Percentiles rank a stretch among this genome's conserved stretches.
Evolutionary conservation across 108 stramenopile species (phyloP).

Genomic region (Mediolabrus comicus): DNA sequence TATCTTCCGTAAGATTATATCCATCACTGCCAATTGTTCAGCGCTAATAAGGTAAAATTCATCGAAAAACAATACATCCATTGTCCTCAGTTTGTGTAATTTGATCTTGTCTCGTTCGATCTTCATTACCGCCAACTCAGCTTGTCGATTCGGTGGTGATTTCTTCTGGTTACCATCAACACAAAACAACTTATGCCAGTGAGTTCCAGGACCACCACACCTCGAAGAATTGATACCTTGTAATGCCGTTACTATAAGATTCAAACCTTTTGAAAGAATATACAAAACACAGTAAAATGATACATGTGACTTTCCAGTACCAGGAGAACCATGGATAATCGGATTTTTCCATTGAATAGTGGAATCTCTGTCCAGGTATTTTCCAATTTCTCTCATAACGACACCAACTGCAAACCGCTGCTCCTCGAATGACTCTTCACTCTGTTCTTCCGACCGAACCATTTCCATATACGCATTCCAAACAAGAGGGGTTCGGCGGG

Average conservation of each 20-base stretch:
- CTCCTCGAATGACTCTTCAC: background rate
- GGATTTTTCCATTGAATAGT: background rate
- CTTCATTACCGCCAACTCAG: too few relatives aligned
- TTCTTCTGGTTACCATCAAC: background rate
- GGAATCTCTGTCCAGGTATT: background rate
- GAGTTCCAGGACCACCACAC: background rate
- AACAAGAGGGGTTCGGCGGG: background rate
- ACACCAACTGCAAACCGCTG: background rate
- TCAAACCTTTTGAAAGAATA: slow-evolving; percentile 8
- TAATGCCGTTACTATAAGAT: slow-evolving; percentile 5
- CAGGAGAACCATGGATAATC: slow-evolving; percentile 11
- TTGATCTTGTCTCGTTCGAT: too few relatives aligned
- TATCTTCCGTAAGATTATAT: too few relatives aligned
- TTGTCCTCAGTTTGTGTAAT: too few relatives aligned
- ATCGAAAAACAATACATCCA: too few relatives aligned
- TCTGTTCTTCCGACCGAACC: background rate
- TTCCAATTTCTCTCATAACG: background rate
- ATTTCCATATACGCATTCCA: background rate
- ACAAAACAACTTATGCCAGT: too few relatives aligned
- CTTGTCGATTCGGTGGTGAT: too few relatives aligned
- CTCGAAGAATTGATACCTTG: slow-evolving; percentile 4
- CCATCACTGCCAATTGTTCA: too few relatives aligned
- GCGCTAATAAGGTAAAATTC: too few relatives aligned
- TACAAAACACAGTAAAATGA: background rate
- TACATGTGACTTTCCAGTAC: slow-evolving; percentile 9